These are phyloP conservation scores for Coleophoma cylindrospora DNA, from an alignment of 2,329 filamentous ascomycete species.

Conservation along the genomic window DNA sequence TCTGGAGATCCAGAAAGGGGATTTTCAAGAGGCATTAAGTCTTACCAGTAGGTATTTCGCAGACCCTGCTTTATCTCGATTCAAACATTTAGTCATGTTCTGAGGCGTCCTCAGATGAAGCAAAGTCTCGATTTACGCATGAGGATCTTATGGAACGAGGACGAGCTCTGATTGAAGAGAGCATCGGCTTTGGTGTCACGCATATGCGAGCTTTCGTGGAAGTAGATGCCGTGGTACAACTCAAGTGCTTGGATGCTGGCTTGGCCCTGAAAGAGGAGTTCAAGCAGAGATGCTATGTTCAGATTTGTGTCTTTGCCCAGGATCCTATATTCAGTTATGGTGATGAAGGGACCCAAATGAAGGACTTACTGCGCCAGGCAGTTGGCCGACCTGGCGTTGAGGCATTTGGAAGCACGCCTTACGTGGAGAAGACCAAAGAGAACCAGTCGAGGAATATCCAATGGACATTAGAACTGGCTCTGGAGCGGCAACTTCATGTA, in stretches of 20 bases:
- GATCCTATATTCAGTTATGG: slow-evolving; percentile 57
- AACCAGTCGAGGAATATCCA: slow-evolving; percentile 51
- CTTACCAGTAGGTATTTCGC: slow-evolving; percentile 36
- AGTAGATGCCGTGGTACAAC: slow-evolving; percentile 56
- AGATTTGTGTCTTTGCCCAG: slow-evolving; percentile 69
- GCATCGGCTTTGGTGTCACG: slow-evolving; percentile 59
- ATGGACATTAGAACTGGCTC: slow-evolving; percentile 54
- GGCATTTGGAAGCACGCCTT: slow-evolving; percentile 63
- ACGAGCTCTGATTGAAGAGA: slow-evolving; percentile 60
- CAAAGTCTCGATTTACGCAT: slow-evolving; percentile 58
- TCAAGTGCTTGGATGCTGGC: slow-evolving; percentile 53
- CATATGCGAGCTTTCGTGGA: slow-evolving; percentile 69
- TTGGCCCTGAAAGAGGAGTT: slow-evolving; percentile 51
- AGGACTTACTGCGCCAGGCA: slow-evolving; percentile 41
- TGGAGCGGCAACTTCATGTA: slow-evolving; percentile 47
- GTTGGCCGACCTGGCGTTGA: slow-evolving; percentile 41
- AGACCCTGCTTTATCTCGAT: no score
- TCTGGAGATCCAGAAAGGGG: slow-evolving; percentile 52
- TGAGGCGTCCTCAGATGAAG: slow-evolving; percentile 29
- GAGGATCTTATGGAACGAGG: slow-evolving; percentile 62
- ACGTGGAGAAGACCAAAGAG: slow-evolving; percentile 50
- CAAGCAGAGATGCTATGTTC: slow-evolving; percentile 47
- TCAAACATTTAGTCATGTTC: background rate
- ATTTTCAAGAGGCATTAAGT: slow-evolving; percentile 60
- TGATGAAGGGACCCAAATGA: slow-evolving; percentile 44